phyloP scores from a whole-genome alignment of 805 yeast genomes.

The Kurtzmaniella cleridarum region DNA sequence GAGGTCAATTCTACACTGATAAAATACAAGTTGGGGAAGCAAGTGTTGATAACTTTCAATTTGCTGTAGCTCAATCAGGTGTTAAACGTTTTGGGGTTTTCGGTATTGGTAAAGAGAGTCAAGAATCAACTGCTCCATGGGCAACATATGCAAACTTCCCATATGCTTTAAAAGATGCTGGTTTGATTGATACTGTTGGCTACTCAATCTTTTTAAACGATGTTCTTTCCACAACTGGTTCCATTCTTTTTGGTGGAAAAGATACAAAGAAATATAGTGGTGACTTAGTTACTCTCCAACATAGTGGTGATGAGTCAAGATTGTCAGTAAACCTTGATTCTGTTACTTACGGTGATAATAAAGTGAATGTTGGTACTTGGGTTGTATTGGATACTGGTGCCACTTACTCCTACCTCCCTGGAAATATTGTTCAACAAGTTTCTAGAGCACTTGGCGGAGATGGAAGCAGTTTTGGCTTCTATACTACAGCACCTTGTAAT shows the following conservation, averaged over 20 bases:
- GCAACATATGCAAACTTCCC: conserved; percentile 37
- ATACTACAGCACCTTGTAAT: conserved; percentile 17
- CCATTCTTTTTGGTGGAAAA: conserved; percentile 38
- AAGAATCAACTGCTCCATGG: conserved; percentile 4
- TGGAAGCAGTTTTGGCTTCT: conserved; percentile 39
- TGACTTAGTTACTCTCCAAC: conserved; percentile 25
- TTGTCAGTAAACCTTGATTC: conserved; percentile 12
- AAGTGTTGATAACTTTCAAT: conserved; percentile 45
- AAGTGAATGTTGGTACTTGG: conserved; percentile 6
- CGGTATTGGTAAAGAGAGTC: conserved; percentile 61
- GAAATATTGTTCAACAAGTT: conserved; percentile 23
- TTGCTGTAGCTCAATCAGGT: conserved; percentile 69
- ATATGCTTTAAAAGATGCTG: conserved; percentile 24
- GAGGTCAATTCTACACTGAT: conserved; percentile 61
- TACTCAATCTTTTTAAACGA: conserved; percentile 35
- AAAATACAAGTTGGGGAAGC: conserved; percentile 46
- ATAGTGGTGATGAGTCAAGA: conserved; percentile 18
- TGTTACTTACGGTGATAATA: conserved; percentile 13
- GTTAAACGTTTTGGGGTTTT: conserved; percentile 66
- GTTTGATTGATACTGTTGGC: conserved; percentile 26
- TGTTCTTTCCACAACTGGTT: conserved; percentile 20
- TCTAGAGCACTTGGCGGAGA: conserved; percentile 36
- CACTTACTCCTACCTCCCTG: conserved; percentile 40
- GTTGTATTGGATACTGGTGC: conserved; percentile 34
- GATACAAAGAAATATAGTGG: conserved; percentile 38